Evolutionary conservation across 2,329 filamentous ascomycete genomes (phyloP).

Genomic region (Sporothrix luriei): DNA sequence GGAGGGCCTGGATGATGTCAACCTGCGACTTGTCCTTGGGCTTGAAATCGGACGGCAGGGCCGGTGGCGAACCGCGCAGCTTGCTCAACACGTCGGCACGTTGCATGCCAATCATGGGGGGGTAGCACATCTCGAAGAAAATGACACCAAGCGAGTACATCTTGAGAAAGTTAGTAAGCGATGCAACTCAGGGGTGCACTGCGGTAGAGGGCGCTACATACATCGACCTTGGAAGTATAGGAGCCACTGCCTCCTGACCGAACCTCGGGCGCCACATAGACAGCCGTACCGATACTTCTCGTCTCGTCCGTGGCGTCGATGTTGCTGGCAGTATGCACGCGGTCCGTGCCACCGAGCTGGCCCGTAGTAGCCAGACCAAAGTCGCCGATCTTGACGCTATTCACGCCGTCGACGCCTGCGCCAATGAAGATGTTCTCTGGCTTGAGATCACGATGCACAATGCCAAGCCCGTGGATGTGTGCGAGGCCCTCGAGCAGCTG

Average conservation of each 20-base stretch:
- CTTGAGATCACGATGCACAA: constrained; percentile 95
- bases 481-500: constrained; percentile 87
- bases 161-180: constrained; percentile 43
- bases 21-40: constrained; percentile 71
- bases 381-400: constrained; percentile 94
- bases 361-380: constrained; percentile 93
- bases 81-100: constrained; percentile 65
- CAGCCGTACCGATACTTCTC: constrained; percentile 72
- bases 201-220: constrained; percentile 47
- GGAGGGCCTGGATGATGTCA: constrained; percentile 75
- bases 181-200: not conserved
- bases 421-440: constrained; percentile 95
- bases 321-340: constrained; percentile 38
- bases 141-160: constrained; percentile 98
- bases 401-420: constrained; percentile 67
- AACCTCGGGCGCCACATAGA: constrained; percentile 92
- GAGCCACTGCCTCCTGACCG: constrained; percentile 71
- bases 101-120: constrained; percentile 64
- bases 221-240: constrained; percentile 92
- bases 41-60: constrained; percentile 73
- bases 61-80: constrained; percentile 67
- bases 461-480: constrained; percentile 86
- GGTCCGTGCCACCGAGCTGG: constrained; percentile 50
- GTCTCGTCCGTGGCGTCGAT: constrained; percentile 67
- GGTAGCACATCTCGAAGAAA: constrained; percentile 95